Conservation (phyloP, 148 eudicot genomes). For the Heliamphora exappendiculata region DNA sequence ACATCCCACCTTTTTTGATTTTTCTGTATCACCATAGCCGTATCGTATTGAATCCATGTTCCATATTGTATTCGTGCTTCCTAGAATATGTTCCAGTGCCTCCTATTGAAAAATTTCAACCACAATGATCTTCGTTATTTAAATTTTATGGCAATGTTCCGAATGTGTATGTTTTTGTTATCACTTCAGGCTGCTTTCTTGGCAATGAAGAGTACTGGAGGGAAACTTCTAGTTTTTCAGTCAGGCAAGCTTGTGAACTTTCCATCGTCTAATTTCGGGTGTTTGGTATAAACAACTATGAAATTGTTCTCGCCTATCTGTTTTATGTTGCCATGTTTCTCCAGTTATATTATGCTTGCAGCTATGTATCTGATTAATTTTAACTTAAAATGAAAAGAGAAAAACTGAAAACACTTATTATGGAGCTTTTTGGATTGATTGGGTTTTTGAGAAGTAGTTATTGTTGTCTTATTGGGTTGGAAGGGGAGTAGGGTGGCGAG, state of each 20-base stretch:
- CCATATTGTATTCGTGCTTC: too few species aligned
- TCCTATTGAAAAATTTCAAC: background rate
- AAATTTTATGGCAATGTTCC: background rate
- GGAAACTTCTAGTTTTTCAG: constrained; percentile 91
- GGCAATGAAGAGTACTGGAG: constrained; percentile 94
- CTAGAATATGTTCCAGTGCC: background rate
- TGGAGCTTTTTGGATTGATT: too few species aligned
- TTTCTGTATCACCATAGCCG: too few species aligned
- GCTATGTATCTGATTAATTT: background rate
- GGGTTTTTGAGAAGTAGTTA: too few species aligned
- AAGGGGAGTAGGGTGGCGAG: too few species aligned
- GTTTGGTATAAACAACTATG: background rate
- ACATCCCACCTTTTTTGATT: too few species aligned
- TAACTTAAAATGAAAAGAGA: background rate
- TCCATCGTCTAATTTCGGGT: background rate
- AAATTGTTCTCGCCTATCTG: background rate
- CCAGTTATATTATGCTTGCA: background rate
- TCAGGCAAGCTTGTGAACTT: constrained; percentile 47
- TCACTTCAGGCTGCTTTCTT: constrained; percentile 77
- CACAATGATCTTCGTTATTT: background rate
- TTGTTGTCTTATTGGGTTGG: too few species aligned
- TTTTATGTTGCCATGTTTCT: background rate
- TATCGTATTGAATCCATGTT: too few species aligned
- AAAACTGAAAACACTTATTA: background rate
- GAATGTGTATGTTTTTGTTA: constrained; percentile 5